Evolutionary conservation across 768 basidiomycete genomes (phyloP), one percentile per base, ranked within the genome.

Genomic region (Serendipita sp.): DNA sequence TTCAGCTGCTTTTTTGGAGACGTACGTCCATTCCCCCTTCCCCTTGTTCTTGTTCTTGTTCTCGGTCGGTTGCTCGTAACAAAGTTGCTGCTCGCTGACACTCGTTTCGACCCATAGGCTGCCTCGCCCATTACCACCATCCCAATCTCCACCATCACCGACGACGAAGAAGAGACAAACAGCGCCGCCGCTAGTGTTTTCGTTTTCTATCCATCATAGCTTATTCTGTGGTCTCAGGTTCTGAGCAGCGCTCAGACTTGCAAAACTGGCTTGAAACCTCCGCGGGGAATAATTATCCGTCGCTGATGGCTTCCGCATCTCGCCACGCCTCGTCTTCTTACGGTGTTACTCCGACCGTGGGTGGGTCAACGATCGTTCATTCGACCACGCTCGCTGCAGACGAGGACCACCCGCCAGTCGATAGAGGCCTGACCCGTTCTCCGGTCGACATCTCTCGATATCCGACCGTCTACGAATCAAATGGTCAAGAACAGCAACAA

Each of bases 401-500:
- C 67, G 68, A 69, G 66, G 44, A 66, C 18, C 15, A 64, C 64
- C 13, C 67, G 66, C 33, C 66, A 66, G 16, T 66, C 66, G 13
- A 64, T 67, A 62, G 68, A 67, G 1, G 67, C 33, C 64, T 67
- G n/a, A 34, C 63, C 3, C 66, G 66, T n/a, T 65, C 68, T 23
- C 58, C 46, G n/a, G 58, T 66, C 29, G n/a, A 63, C 27, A 16
- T 45, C 48, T 37, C 50, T 10, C 33, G 33, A 44, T 15, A 40
- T 13, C 34, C 63, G 29, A 29, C 55, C 75, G 67, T 78, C 76
- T 23, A 78, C 74, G 44, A 76, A 69, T 64, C 76, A 75, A 6
- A 76, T 76, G 33, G 76, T 69, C 37, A 75, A 72, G 62, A 78
- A 73, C 64, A 77, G 75, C n/a, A 77, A 75, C 3, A 52, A 18